phyloP scores from a whole-genome alignment of 179 eudicot genomes.

The Silene noctiflora region DNA sequence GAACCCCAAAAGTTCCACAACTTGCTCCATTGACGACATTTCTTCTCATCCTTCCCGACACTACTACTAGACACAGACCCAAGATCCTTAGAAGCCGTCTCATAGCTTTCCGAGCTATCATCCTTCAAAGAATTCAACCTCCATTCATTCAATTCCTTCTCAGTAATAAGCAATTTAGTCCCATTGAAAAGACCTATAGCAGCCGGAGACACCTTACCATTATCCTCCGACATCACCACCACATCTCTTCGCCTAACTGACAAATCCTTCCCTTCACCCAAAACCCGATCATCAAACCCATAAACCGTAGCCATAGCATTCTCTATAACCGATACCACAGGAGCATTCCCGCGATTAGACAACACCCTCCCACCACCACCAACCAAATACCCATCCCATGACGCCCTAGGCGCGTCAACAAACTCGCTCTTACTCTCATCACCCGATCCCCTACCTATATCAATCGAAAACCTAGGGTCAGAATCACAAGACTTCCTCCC shows the following conservation, averaged over 20 bases:
- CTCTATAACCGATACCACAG: constrained; percentile 71
- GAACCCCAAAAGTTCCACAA: constrained; percentile 57
- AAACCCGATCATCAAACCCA: constrained; percentile 46
- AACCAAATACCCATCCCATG: constrained; percentile 84
- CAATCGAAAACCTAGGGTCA: constrained; percentile 59
- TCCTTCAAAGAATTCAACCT: constrained; percentile 39
- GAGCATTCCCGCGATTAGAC: constrained; percentile 29
- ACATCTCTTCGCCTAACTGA: constrained; percentile 36
- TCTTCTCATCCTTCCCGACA: constrained; percentile 43
- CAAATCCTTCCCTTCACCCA: constrained; percentile 40
- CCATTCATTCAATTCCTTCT: constrained; percentile 49
- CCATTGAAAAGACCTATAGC: constrained; percentile 35
- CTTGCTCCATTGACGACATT: constrained; percentile 55
- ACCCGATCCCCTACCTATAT: constrained; percentile 45
- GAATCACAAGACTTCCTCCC: constrained; percentile 65
- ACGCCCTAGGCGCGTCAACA: constrained; percentile 77
- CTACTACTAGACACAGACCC: constrained; percentile 34
- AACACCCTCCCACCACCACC: constrained; percentile 34
- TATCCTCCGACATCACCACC: constrained; percentile 35
- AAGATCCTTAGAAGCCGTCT: constrained; percentile 40
- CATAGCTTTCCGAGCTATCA: constrained; percentile 45
- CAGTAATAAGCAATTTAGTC: constrained; percentile 55
- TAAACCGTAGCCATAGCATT: constrained; percentile 52
- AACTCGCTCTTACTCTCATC: constrained; percentile 47
- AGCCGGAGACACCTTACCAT: constrained; percentile 40